Conservation (phyloP, 352 stramenopile genomes). For the Phytopythium mirpurense region DNA sequence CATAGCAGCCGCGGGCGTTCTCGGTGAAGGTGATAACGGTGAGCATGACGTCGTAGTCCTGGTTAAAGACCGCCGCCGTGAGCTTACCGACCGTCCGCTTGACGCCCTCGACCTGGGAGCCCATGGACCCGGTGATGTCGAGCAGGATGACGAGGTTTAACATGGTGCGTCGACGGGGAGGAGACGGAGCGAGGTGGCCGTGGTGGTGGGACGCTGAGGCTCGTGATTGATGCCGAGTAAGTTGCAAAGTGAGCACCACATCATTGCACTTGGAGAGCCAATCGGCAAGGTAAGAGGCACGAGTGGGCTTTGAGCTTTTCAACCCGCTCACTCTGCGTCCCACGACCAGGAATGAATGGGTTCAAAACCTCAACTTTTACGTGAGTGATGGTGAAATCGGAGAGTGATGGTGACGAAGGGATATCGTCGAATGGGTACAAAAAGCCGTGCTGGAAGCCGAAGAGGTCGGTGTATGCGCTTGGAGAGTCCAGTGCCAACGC, state of each 20-base stretch:
- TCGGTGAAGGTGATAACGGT: constrained; percentile 77
- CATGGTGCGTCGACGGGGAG: constrained; percentile 21
- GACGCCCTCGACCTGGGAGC: constrained; percentile 41
- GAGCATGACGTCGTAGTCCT: constrained; percentile 48
- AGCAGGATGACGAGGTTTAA: constrained; percentile 66
- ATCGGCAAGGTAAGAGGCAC: no score
- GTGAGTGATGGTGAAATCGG: no score
- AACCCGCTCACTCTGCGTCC: no score
- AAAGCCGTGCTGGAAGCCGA: no score
- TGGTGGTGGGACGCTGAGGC: background rate
- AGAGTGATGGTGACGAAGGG: no score
- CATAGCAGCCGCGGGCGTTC: constrained; percentile 38
- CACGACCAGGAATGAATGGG: no score
- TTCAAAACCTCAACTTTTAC: no score
- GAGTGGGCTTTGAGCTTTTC: no score
- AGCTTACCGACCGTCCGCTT: constrained; percentile 52
- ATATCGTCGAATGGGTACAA: no score
- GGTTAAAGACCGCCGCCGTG: constrained; percentile 43
- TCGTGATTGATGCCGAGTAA: background rate
- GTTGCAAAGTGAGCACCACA: constrained; percentile 7
- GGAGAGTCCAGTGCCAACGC: no score
- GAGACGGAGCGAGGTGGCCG: background rate
- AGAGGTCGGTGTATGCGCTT: no score
- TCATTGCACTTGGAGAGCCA: no score
- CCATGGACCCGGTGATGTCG: constrained; percentile 76